Evolutionary conservation across 106 monocot genomes (phyloP).

Genomic region (Allium fistulosum): DNA sequence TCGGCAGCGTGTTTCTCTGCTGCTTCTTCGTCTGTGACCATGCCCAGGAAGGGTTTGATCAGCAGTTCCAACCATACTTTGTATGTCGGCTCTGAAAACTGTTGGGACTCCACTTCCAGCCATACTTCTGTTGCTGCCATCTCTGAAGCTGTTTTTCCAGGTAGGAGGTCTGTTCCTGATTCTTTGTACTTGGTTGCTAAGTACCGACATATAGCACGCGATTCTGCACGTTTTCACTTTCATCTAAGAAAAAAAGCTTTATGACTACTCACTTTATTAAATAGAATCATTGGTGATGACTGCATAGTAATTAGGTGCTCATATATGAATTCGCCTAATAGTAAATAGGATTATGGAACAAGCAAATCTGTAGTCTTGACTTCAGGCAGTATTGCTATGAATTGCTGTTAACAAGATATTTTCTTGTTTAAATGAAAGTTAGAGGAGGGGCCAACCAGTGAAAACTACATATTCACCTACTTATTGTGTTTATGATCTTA

Average conservation of each 20-base stretch:
- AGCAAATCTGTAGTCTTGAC: too few species aligned
- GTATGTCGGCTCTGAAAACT: conserved; percentile 19
- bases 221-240: conserved; percentile 9
- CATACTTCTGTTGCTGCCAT: conserved; percentile 30
- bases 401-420: too few species aligned
- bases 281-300: too few species aligned
- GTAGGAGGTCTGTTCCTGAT: conserved; percentile 20
- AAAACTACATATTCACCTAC: too few species aligned
- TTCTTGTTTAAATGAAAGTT: too few species aligned
- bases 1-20: conserved; percentile 14
- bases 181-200: conserved; percentile 20
- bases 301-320: too few species aligned
- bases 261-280: too few species aligned
- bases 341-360: too few species aligned
- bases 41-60: conserved; percentile 12
- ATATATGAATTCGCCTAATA: too few species aligned
- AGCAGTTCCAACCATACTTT: conserved; percentile 9
- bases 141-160: conserved; percentile 6
- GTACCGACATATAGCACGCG: conserved; percentile 41
- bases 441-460: too few species aligned
- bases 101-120: conserved; percentile 42
- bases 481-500: too few species aligned
- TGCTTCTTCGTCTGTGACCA: conserved; percentile 9
- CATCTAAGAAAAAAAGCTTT: background rate
- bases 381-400: too few species aligned